phyloP scores from a whole-genome alignment of 345 rosid species.

The Salix exigua region DNA sequence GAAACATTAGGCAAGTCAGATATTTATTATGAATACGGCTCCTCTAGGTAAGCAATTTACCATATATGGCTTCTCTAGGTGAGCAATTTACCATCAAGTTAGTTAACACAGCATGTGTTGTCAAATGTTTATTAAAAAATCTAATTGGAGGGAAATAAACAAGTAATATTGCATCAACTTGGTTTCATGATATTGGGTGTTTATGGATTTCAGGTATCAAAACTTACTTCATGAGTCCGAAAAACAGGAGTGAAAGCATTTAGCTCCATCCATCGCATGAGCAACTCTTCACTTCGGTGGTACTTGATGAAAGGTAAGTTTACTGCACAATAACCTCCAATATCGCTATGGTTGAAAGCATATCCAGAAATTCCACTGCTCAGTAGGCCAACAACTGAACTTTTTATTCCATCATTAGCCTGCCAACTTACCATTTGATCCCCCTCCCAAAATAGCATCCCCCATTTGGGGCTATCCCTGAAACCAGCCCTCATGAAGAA shows the following conservation, averaged over 20 bases:
- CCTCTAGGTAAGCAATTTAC: too few relatives aligned
- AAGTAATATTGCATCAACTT: neutral
- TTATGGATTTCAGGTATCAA: constrained; percentile 3
- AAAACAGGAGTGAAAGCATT: constrained; percentile 60
- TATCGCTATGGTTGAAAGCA: constrained; percentile 73
- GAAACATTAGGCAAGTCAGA: neutral
- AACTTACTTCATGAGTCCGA: constrained; percentile 68
- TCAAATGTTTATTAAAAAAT: too few relatives aligned
- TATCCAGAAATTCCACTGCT: constrained; percentile 66
- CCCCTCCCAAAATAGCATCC: constrained; percentile 78
- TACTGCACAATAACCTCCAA: constrained; percentile 67
- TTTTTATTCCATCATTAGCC: constrained; percentile 66
- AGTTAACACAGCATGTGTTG: too few relatives aligned
- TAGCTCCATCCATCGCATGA: constrained; percentile 74
- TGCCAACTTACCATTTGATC: constrained; percentile 89
- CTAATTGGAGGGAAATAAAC: too few relatives aligned
- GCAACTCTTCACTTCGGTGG: constrained; percentile 58
- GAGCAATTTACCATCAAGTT: too few relatives aligned
- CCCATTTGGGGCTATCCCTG: constrained; percentile 68
- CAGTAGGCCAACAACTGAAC: constrained; percentile 60
- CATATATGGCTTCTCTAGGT: too few relatives aligned
- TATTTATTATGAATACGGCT: too few relatives aligned
- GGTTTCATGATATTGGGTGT: constrained; percentile 12
- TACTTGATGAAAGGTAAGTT: constrained; percentile 53
- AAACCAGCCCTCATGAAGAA: constrained; percentile 79